Percentiles rank a stretch among this genome's conserved stretches.
Evolutionary conservation across 2,329 filamentous ascomycete species (phyloP).

Genomic region (Botrytis squamosa): DNA sequence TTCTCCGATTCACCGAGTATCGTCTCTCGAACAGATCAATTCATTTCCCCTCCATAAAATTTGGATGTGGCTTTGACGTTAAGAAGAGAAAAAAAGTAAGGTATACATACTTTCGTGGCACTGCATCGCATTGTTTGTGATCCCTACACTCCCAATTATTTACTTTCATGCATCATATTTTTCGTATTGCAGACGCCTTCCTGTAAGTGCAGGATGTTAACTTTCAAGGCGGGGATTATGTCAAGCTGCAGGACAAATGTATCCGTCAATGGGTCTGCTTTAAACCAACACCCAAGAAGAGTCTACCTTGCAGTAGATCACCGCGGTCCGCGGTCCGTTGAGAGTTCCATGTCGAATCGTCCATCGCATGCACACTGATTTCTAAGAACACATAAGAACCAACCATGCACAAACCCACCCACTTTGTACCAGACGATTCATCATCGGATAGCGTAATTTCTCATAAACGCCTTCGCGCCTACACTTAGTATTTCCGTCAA

Average conservation of each 20-base stretch:
- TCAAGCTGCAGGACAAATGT: slow-evolving; percentile 16
- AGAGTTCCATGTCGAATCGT: slow-evolving; percentile 6
- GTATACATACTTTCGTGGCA: slow-evolving; percentile 15
- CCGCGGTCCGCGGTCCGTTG: slow-evolving; percentile 7
- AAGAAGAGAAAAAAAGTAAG: slow-evolving; percentile 9
- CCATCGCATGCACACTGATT: slow-evolving; percentile 1
- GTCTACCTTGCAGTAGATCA: slow-evolving; percentile 18
- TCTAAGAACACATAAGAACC: slow-evolving; percentile 11
- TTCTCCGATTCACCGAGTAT: slow-evolving; percentile 12
- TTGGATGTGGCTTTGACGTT: slow-evolving; percentile 17
- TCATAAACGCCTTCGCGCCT: slow-evolving; percentile 19
- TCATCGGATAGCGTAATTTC: slow-evolving; percentile 21
- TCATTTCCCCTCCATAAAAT: slow-evolving; percentile 15
- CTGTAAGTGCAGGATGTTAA: slow-evolving; percentile 19
- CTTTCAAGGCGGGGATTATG: slow-evolving; percentile 13
- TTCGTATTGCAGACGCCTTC: slow-evolving; percentile 22
- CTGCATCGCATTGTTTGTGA: slow-evolving; percentile 18
- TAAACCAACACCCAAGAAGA: slow-evolving; percentile 11
- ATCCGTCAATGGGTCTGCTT: slow-evolving; percentile 19
- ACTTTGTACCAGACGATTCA: neutral
- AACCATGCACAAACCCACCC: slow-evolving; percentile 21
- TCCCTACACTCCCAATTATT: slow-evolving; percentile 13
- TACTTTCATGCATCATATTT: slow-evolving; percentile 9
- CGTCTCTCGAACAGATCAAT: neutral
- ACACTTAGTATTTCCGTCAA: slow-evolving; percentile 7